Conservation (phyloP, 176 grass and related monocot genomes). For the Olyra latifolia region DNA sequence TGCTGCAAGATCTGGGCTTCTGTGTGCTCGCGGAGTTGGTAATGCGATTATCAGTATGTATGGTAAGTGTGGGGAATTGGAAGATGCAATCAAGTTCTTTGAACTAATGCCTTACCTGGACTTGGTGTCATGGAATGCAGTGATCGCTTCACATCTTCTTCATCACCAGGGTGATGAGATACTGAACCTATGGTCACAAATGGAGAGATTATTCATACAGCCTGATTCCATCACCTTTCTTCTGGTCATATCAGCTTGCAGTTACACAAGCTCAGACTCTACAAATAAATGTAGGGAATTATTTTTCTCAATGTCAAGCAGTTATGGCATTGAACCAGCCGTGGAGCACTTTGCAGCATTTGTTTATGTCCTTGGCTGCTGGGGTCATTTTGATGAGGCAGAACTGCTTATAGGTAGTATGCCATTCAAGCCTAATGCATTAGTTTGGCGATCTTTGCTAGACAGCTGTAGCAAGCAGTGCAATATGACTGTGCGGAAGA, state of each 20-base stretch:
- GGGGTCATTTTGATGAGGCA: constrained; percentile 55
- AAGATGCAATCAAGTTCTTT: constrained; percentile 43
- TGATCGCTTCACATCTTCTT: constrained; percentile 57
- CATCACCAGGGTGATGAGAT: constrained; percentile 45
- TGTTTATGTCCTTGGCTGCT: constrained; percentile 59
- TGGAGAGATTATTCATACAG: constrained; percentile 39
- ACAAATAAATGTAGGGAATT: constrained; percentile 38
- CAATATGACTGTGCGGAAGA: constrained; percentile 33
- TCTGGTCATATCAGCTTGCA: constrained; percentile 55
- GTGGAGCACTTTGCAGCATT: constrained; percentile 55
- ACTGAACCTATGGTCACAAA: constrained; percentile 53
- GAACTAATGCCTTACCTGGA: constrained; percentile 50
- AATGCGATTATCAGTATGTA: constrained; percentile 67
- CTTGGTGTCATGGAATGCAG: constrained; percentile 65
- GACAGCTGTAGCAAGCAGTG: constrained; percentile 48
- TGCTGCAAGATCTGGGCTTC: constrained; percentile 53
- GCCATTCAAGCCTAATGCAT: constrained; percentile 48
- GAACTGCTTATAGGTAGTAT: constrained; percentile 54
- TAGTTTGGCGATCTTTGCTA: constrained; percentile 70
- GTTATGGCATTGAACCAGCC: constrained; percentile 36
- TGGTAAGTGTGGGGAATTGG: constrained; percentile 59
- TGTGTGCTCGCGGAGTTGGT: constrained; percentile 38
- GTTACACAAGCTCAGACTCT: constrained; percentile 55
- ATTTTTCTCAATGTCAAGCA: constrained; percentile 49
- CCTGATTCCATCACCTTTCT: constrained; percentile 71